Evolutionary conservation across 2,329 filamentous ascomycete genomes (phyloP), one percentile per base, ranked within the genome.

Genomic region (Ustulina deusta): DNA sequence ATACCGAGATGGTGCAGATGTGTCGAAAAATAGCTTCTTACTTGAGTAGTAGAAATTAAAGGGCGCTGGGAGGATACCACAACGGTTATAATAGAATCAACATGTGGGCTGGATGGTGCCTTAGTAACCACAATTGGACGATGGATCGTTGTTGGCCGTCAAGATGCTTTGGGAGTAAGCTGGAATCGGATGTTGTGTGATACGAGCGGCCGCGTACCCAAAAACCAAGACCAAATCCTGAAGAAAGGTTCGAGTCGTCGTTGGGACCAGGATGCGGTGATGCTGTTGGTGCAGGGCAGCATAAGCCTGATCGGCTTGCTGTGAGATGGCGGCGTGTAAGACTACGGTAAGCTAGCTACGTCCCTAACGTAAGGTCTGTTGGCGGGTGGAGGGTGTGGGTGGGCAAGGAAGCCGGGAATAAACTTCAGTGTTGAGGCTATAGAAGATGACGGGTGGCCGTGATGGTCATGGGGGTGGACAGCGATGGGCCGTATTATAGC

Each of bases 261-360:
- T 54, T 54, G 10, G 49, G 54, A 42, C 54, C 36, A 25, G 54
- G 54, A 40, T 40, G 54, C 15, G 13, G 54, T 13, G 32, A 22
- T 34, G 11, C 13, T 56, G 52, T 56, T 56, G 34, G 52, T 56
- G 34, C 34, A 27, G 20, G 29, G 29, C n/a, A 17, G 25, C 46
- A 29, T 29, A 17, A 29, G 51, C 34, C 6, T 40, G 10, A 36
- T n/a, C 20, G 6, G n/a, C 34, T 55, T 27, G 20, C 17, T 56
- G 52, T 40, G 36, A 27, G 20, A 56, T 25, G 36, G 34, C 34
- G 20, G 52, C 34, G 52, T 40, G n/a, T 25, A 40, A 40, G 34
- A 36, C 20, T 27, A 54, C 29, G 20, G 29, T 11, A 38, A 7
- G 7, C 29, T 15, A 55, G 17, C 17, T 52, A 20, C 15, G 27